Base-by-base conservation (phyloP, 2,329 filamentous ascomycete genomes). In the Clarireedia monteithiana region DNA sequence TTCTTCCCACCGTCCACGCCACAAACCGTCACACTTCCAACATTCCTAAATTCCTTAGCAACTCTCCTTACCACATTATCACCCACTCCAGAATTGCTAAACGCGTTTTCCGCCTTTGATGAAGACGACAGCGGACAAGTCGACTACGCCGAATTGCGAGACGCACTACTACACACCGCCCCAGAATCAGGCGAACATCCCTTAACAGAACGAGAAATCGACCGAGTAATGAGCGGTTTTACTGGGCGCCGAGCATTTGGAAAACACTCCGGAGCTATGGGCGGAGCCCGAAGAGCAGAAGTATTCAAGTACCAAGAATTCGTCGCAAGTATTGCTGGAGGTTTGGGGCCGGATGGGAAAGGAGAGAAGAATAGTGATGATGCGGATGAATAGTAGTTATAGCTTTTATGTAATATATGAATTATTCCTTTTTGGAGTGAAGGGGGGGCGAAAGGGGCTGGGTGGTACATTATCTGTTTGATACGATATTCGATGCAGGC, bases 231-330 rank as follows among this genome's bases (percentile, higher is more conserved):
- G 63, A 83, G 81, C 56, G 91, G 90, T 0, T 99, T 96, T 71
- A 88, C 87, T 3, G 89, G 89, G 0, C 80, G 90, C 56, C 81
- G 89, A 59, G 90, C 89, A 0, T 95, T 97, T 71, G 88, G 84
- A 48, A 89, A 86, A 64, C 78, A 68, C 50, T 58, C 58, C 38
- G 62, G 58, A 48, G 69, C 75, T 60, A 55, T 55, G 48, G 72
- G 81, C 59, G 60, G 85, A 67, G 72, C 78, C 64, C 56, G 85
- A 67, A 80, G 87, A 59, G 89, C 89, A 0, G 92, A 97, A 58
- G 91, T 97, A 0, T 97, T 99, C 72, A 83, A 85, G 66, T 99
- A 97, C 69, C 84, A 89, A 60, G 94, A 99, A 57, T 97, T 97
- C 73, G 89, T 97, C 34, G 49, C 59, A 23, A 60, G 60, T 56